Percentiles rank a stretch among this genome's conserved stretches.
Evolutionary conservation across 257 asterid genomes (phyloP).

Genomic region (Solanum sparsipilum): DNA sequence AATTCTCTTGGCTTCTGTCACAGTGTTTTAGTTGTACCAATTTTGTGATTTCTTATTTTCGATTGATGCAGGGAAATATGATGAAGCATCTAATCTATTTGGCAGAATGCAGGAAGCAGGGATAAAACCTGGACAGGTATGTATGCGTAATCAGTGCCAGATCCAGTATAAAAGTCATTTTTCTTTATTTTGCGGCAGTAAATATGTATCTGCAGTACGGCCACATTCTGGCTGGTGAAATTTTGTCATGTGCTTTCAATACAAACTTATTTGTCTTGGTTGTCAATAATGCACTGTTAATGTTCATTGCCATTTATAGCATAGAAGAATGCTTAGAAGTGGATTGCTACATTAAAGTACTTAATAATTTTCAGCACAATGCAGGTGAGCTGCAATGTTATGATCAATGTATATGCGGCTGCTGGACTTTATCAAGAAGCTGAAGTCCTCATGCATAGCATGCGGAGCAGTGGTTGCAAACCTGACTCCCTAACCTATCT

Average conservation of each 20-base stretch:
- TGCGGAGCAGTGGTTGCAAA: slow-evolving; percentile 34
- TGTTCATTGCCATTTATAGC: not conserved
- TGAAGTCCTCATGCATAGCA: slow-evolving; percentile 39
- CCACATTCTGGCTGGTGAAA: not conserved
- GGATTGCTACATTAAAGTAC: not conserved
- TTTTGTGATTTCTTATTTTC: not conserved
- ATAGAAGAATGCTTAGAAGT: not conserved
- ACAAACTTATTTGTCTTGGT: not conserved
- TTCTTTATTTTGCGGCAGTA: not conserved
- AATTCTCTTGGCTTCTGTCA: not conserved
- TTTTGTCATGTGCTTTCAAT: not conserved
- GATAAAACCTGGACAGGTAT: slow-evolving; percentile 74
- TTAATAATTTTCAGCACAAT: not conserved
- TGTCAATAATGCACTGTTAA: not conserved
- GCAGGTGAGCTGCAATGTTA: slow-evolving; percentile 68
- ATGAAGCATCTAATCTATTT: slow-evolving; percentile 68
- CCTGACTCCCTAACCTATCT: slow-evolving; percentile 62
- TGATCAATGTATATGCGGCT: slow-evolving; percentile 51
- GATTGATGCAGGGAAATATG: slow-evolving; percentile 48
- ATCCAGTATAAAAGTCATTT: not conserved
- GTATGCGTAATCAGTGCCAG: not conserved
- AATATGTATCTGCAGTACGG: not conserved
- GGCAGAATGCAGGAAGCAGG: slow-evolving; percentile 78
- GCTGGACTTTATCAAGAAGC: slow-evolving; percentile 55
- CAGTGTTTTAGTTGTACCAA: not conserved